Percentiles rank a stretch among this genome's conserved stretches.
These are phyloP conservation scores for Pseudomicrostroma phylloplanum DNA, from an alignment of 1,284 basidiomycete genomes.

Conservation along the genomic window DNA sequence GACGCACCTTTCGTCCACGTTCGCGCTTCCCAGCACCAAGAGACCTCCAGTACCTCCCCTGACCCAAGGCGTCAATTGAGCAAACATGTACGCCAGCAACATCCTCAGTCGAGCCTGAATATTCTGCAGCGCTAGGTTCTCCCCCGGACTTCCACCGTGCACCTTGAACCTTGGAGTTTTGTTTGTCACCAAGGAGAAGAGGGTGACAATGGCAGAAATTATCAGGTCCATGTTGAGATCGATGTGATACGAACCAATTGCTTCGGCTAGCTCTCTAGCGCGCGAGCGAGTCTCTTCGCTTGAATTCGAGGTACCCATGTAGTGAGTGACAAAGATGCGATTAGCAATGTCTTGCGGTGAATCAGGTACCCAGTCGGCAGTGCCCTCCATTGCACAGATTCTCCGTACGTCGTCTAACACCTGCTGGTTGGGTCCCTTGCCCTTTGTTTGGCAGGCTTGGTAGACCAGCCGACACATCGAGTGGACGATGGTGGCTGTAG, in stretches of 20 bases:
- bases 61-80: constrained; percentile 89
- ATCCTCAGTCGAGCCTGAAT: constrained; percentile 92
- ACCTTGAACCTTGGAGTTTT: constrained; percentile 74
- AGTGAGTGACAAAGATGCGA: constrained; percentile 92
- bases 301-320: constrained; percentile 98
- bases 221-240: constrained; percentile 94
- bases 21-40: constrained; percentile 89
- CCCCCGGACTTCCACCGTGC: constrained; percentile 77
- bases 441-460: constrained; percentile 59
- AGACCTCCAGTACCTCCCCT: constrained; percentile 76
- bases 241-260: constrained; percentile 77
- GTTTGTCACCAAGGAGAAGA: constrained; percentile 80
- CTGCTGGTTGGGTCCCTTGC: constrained; percentile 29
- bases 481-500: constrained; percentile 87
- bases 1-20: constrained; percentile 85
- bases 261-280: constrained; percentile 75
- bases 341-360: constrained; percentile 79
- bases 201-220: constrained; percentile 71
- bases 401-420: constrained; percentile 85
- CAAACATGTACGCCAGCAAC: constrained; percentile 95
- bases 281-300: constrained; percentile 75
- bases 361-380: constrained; percentile 63
- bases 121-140: constrained; percentile 95
- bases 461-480: constrained; percentile 91
- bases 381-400: constrained; percentile 65